Conservation (phyloP, 2,329 filamentous ascomycete genomes). For the Rhynchosporium agropyri region DNA sequence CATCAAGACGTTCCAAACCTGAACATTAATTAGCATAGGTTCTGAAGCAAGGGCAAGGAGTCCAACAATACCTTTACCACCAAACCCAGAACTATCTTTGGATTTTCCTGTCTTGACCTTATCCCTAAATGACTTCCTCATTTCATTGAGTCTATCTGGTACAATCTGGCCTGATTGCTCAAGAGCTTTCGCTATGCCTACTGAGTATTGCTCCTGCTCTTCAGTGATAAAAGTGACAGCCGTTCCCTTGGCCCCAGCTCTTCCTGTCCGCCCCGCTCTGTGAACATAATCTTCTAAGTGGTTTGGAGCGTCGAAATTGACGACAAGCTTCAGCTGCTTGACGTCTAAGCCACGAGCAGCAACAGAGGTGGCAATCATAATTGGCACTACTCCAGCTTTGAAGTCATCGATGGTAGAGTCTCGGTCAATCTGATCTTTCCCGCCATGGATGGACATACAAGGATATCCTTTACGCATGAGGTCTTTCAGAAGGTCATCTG, state of each 20-base stretch:
- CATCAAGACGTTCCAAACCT: slow-evolving; percentile 79
- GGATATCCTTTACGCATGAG: slow-evolving; percentile 83
- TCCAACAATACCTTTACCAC: slow-evolving; percentile 71
- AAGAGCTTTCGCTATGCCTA: slow-evolving; percentile 82
- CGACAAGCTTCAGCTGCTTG: slow-evolving; percentile 91
- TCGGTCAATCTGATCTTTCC: slow-evolving; percentile 90
- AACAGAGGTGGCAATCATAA: slow-evolving; percentile 92
- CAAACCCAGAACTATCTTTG: slow-evolving; percentile 87
- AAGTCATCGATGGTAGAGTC: slow-evolving; percentile 93
- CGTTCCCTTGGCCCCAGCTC: slow-evolving; percentile 91
- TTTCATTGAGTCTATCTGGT: slow-evolving; percentile 67
- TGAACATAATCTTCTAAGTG: slow-evolving; percentile 97
- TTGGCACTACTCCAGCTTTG: slow-evolving; percentile 85
- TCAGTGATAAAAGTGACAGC: slow-evolving; percentile 93
- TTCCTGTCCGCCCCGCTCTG: slow-evolving; percentile 87
- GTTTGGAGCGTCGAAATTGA: slow-evolving; percentile 94
- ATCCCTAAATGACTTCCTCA: slow-evolving; percentile 75
- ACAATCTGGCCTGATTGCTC: slow-evolving; percentile 86
- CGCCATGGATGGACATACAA: slow-evolving; percentile 91
- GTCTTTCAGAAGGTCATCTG: slow-evolving; percentile 77
- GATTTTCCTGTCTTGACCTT: slow-evolving; percentile 93
- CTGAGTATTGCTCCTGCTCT: slow-evolving; percentile 87
- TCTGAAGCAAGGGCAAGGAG: background rate
- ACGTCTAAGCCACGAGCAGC: slow-evolving; percentile 94
- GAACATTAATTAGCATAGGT: slow-evolving; percentile 15